phyloP scores from a whole-genome alignment of 2,329 filamentous ascomycete species.

The Diaporthe citri region DNA sequence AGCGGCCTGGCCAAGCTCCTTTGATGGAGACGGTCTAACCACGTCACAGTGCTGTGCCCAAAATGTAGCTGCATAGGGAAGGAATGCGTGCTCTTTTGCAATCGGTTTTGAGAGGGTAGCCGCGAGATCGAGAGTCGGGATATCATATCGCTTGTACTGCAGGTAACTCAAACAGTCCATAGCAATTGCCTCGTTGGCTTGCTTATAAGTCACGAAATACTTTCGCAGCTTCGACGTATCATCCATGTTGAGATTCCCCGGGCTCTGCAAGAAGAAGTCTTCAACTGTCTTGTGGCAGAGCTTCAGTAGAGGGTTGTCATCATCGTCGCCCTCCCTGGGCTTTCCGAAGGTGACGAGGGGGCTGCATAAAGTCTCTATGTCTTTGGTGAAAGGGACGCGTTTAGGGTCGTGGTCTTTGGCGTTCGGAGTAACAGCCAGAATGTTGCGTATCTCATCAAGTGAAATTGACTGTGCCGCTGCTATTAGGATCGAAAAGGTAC shows the following conservation, averaged over 20 bases:
- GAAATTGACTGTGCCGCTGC: background rate
- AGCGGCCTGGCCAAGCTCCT: background rate
- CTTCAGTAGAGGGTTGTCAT: background rate
- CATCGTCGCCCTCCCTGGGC: background rate
- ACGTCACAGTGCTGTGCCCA: conserved; percentile 13
- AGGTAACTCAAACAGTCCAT: conserved; percentile 2
- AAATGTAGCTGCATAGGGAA: background rate
- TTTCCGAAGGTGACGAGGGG: background rate
- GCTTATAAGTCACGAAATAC: background rate
- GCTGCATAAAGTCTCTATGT: background rate
- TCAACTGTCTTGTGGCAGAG: conserved; percentile 10
- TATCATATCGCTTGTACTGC: background rate
- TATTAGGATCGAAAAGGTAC: background rate
- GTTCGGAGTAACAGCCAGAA: background rate
- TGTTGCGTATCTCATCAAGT: background rate
- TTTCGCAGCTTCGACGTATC: background rate
- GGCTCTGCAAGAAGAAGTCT: conserved; percentile 3
- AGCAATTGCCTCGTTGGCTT: conserved; percentile 1
- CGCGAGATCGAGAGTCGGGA: background rate
- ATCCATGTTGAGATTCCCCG: background rate
- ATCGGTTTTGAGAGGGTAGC: background rate
- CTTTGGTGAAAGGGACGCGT: background rate
- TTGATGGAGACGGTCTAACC: background rate
- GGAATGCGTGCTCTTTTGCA: background rate
- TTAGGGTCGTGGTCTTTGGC: background rate